These are phyloP conservation scores for Aspergillus quadricinctus DNA, from an alignment of 2,329 filamentous ascomycete genomes.

Conservation along the genomic window DNA sequence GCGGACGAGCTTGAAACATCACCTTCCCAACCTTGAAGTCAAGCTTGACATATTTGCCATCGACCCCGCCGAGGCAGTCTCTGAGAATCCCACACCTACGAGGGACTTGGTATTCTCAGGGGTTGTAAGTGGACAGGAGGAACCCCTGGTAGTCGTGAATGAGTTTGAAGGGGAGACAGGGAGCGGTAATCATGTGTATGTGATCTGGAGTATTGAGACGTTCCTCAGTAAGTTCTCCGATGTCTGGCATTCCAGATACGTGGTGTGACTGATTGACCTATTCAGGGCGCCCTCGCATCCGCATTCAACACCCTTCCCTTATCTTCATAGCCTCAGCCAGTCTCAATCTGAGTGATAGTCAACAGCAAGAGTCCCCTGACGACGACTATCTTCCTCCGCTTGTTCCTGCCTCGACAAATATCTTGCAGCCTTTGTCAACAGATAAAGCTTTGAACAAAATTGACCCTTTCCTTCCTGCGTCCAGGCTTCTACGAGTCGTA, in stretches of 20 bases:
- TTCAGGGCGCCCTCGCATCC: slow-evolving; percentile 44
- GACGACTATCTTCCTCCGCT: slow-evolving; percentile 52
- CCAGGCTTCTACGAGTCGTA: slow-evolving; percentile 53
- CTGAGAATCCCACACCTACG: slow-evolving; percentile 34
- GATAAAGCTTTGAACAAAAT: slow-evolving; percentile 46
- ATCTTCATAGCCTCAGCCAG: slow-evolving; percentile 50
- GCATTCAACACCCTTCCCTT: slow-evolving; percentile 53
- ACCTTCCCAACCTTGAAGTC: slow-evolving; percentile 47
- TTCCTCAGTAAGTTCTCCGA: slow-evolving; percentile 34
- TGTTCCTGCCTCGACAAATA: slow-evolving; percentile 54
- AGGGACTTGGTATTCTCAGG: slow-evolving; percentile 43
- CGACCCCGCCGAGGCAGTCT: slow-evolving; percentile 37
- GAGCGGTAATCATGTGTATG: slow-evolving; percentile 37
- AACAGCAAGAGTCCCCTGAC: slow-evolving; percentile 34
- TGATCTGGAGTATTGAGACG: slow-evolving; percentile 43
- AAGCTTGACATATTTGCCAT: slow-evolving; percentile 48
- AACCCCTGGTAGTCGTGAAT: slow-evolving; percentile 44
- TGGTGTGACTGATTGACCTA: slow-evolving; percentile 13
- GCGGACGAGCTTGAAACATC: slow-evolving; percentile 44
- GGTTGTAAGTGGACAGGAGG: slow-evolving; percentile 33
- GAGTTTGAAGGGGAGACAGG: slow-evolving; percentile 38
- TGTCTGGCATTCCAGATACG: background rate
- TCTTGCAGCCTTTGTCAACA: slow-evolving; percentile 52
- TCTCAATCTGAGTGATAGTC: slow-evolving; percentile 40
- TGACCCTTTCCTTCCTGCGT: slow-evolving; percentile 54